Evolutionary conservation across 805 yeast genomes (phyloP).

Genomic region (Candida methanosorbosa): DNA sequence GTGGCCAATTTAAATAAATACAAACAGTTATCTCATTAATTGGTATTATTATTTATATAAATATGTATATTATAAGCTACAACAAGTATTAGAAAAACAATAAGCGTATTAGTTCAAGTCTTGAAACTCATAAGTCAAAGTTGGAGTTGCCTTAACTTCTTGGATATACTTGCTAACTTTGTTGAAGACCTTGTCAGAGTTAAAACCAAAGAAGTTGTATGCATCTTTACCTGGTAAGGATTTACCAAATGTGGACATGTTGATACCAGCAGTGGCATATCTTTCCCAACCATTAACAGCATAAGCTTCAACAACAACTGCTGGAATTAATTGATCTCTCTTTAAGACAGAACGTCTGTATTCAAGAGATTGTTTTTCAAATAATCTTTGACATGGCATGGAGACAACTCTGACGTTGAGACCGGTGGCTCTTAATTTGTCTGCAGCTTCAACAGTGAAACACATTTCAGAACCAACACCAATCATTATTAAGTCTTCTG

Average conservation of each 20-base stretch:
- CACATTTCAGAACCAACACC: slow-evolving; percentile 22
- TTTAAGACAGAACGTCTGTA: slow-evolving; percentile 18
- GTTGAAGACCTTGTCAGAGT: slow-evolving; percentile 15
- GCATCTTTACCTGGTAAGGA: slow-evolving; percentile 25
- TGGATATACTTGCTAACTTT: slow-evolving; percentile 21
- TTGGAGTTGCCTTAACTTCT: slow-evolving; percentile 8
- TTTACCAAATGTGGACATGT: slow-evolving; percentile 25
- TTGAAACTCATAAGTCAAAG: slow-evolving; percentile 19
- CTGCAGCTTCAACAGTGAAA: slow-evolving; percentile 21
- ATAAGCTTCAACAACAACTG: slow-evolving; percentile 26
- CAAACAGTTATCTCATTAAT: too few species aligned
- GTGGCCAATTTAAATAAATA: too few species aligned
- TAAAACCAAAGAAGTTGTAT: slow-evolving; percentile 25
- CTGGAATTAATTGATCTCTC: slow-evolving; percentile 14
- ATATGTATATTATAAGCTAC: too few species aligned
- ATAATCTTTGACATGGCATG: slow-evolving; percentile 24
- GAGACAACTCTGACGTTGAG: slow-evolving; percentile 18
- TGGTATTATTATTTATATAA: too few species aligned
- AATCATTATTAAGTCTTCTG: slow-evolving; percentile 18
- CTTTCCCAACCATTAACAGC: slow-evolving; percentile 28
- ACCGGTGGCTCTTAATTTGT: slow-evolving; percentile 16
- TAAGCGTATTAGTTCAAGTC: slow-evolving; percentile 21
- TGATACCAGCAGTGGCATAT: slow-evolving; percentile 26
- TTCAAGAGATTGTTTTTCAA: slow-evolving; percentile 20
- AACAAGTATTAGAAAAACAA: too few species aligned